Evolutionary conservation across 345 rosid species (phyloP).

Genomic region (Limnanthes douglasii): DNA sequence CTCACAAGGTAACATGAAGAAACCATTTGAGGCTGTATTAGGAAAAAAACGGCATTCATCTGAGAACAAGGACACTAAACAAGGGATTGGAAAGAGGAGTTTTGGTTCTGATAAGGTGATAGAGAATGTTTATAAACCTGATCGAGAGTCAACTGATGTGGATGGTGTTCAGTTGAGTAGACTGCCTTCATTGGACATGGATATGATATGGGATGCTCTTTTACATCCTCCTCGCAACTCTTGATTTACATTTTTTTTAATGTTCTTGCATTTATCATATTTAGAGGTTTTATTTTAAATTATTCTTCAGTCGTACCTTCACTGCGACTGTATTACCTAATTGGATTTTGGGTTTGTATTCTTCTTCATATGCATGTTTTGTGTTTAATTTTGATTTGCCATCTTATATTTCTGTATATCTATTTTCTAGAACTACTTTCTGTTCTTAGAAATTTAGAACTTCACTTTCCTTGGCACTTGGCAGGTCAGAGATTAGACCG

Average conservation of each 20-base stretch:
- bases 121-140: constrained; percentile 10
- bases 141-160: constrained; percentile 21
- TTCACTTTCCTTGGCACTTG: too few species aligned
- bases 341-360: too few species aligned
- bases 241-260: constrained; percentile 13
- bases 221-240: constrained; percentile 36
- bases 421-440: too few species aligned
- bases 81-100: constrained; percentile 23
- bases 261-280: constrained; percentile 2
- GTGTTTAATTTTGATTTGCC: too few species aligned
- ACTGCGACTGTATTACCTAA: too few species aligned
- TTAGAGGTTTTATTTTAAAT: neutral
- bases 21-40: constrained; percentile 6
- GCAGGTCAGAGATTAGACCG: too few species aligned
- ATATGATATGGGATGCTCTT: constrained; percentile 90
- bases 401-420: too few species aligned
- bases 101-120: constrained; percentile 17
- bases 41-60: constrained; percentile 4
- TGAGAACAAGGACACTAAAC: constrained; percentile 2
- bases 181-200: constrained; percentile 98
- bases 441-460: too few species aligned
- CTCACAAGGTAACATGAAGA: constrained; percentile 25
- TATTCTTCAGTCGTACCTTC: too few species aligned
- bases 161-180: constrained; percentile 77
- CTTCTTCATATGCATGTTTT: too few species aligned